Evolutionary conservation across 2,329 filamentous ascomycete genomes (phyloP).

Genomic region (Peltaster fructicola): DNA sequence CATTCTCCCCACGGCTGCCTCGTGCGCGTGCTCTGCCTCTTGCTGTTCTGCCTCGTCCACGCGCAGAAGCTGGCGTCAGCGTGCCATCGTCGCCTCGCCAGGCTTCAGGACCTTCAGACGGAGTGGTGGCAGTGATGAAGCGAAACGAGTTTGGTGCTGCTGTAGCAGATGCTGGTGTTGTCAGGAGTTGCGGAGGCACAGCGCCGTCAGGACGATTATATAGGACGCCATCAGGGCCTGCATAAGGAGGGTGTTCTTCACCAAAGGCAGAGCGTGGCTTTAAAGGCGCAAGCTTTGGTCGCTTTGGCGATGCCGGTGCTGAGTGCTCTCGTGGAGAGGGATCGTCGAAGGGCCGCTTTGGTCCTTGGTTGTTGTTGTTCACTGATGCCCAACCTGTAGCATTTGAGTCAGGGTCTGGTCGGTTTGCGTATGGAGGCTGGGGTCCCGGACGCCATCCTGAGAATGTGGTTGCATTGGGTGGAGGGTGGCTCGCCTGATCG

Average conservation of each 20-base stretch:
- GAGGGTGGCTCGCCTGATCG: too few species aligned
- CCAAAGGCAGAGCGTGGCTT: conserved; percentile 17
- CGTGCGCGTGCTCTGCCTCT: conserved; percentile 13
- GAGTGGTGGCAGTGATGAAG: conserved; percentile 17
- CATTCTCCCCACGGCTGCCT: conserved; percentile 16
- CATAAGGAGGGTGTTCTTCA: conserved; percentile 11
- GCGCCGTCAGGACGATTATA: conserved; percentile 1
- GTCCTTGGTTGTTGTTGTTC: conserved; percentile 23
- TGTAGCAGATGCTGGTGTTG: conserved; percentile 6
- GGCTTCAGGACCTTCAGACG: conserved; percentile 13
- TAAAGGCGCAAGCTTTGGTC: conserved; percentile 24
- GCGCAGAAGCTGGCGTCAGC: conserved; percentile 2
- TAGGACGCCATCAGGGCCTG: too few species aligned
- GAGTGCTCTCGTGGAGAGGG: conserved; percentile 16
- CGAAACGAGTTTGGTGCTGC: conserved; percentile 12
- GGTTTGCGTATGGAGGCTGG: conserved; percentile 7
- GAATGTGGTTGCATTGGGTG: conserved; percentile 12
- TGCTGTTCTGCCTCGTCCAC: conserved; percentile 3
- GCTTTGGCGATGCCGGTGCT: conserved; percentile 24
- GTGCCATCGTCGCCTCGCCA: conserved; percentile 13
- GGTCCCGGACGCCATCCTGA: conserved; percentile 15
- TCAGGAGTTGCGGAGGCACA: conserved; percentile 4
- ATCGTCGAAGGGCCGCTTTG: conserved; percentile 24
- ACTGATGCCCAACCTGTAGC: conserved; percentile 26
- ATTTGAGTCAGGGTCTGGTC: conserved; percentile 8